These are phyloP conservation scores for Suillus ampliporus DNA, from an alignment of 768 basidiomycete species.

Conservation along the genomic window DNA sequence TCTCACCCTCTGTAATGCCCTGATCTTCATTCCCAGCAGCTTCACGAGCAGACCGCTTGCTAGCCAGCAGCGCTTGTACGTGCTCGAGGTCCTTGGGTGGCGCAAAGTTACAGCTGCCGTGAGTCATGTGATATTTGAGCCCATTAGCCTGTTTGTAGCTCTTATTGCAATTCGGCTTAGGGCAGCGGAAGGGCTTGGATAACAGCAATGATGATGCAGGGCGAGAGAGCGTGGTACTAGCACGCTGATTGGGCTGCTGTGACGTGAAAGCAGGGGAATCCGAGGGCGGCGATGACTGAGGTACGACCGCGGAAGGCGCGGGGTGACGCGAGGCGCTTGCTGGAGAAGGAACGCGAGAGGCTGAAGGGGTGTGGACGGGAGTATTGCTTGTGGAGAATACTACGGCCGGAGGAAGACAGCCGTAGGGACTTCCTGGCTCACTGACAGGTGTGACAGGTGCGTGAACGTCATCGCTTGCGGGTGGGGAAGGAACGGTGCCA, in stretches of 20 bases:
- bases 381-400: slow-evolving; percentile 58
- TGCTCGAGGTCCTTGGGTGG: slow-evolving; percentile 86
- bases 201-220: slow-evolving; percentile 66
- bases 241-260: slow-evolving; percentile 35
- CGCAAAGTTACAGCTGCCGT: slow-evolving; percentile 92
- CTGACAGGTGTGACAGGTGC: slow-evolving; percentile 33
- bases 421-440: slow-evolving; percentile 39
- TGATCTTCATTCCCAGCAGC: slow-evolving; percentile 48
- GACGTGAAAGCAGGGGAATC: slow-evolving; percentile 34
- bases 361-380: slow-evolving; percentile 52
- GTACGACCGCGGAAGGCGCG: slow-evolving; percentile 17
- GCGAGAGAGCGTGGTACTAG: slow-evolving; percentile 53
- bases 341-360: slow-evolving; percentile 48
- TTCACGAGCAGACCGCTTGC: slow-evolving; percentile 46
- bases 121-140: slow-evolving; percentile 93
- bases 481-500: slow-evolving; percentile 49
- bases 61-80: slow-evolving; percentile 71
- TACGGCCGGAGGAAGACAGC: slow-evolving; percentile 70
- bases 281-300: slow-evolving; percentile 30
- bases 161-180: slow-evolving; percentile 95
- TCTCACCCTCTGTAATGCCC: slow-evolving; percentile 60
- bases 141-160: slow-evolving; percentile 96
- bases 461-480: slow-evolving; percentile 34
- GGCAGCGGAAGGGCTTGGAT: slow-evolving; percentile 90
- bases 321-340: slow-evolving; percentile 29